A percentile compares a stretch with the other conserved stretches of the same genome.
Conservation (phyloP, 2,329 filamentous ascomycete species). For the Nothophaeocryptopus gaeumannii region DNA sequence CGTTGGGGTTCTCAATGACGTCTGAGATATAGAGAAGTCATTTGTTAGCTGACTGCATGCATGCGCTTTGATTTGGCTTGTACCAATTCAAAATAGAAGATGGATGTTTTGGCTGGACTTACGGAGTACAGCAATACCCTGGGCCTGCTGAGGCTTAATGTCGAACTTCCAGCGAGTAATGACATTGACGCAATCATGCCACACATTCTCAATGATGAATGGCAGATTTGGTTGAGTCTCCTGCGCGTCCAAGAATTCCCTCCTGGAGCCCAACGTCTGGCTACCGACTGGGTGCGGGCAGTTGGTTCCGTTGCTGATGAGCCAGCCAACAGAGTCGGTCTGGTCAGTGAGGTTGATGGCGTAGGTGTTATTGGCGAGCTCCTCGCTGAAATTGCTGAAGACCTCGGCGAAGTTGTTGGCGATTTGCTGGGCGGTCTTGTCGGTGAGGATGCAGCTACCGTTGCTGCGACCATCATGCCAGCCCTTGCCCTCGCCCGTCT, state of each 20-base stretch:
- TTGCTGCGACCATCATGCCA: no score
- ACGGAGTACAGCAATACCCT: constrained; percentile 25
- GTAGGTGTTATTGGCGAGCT: constrained; percentile 20
- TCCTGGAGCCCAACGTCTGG: constrained; percentile 19
- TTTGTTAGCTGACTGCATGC: no score
- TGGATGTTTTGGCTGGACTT: not conserved
- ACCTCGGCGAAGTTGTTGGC: constrained; percentile 27
- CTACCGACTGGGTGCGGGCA: constrained; percentile 17
- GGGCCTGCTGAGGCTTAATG: constrained; percentile 23
- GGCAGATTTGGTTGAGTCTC: constrained; percentile 27
- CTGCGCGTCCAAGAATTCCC: constrained; percentile 25
- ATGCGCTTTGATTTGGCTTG: not conserved
- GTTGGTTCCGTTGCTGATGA: constrained; percentile 28
- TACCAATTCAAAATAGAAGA: no score
- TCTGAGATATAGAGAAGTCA: not conserved
- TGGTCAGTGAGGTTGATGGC: constrained; percentile 26
- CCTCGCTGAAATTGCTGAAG: constrained; percentile 26
- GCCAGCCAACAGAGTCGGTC: constrained; percentile 28
- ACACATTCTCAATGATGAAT: constrained; percentile 27
- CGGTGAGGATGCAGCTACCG: not conserved
- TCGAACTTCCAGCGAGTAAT: constrained; percentile 28
- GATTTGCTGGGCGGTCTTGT: constrained; percentile 18
- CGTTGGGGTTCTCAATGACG: not conserved
- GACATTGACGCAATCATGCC: constrained; percentile 27
- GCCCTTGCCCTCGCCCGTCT: no score